Evolutionary conservation across 257 asterid genomes (phyloP), one percentile per base, ranked within the genome.

Genomic region (Catharanthus roseus): DNA sequence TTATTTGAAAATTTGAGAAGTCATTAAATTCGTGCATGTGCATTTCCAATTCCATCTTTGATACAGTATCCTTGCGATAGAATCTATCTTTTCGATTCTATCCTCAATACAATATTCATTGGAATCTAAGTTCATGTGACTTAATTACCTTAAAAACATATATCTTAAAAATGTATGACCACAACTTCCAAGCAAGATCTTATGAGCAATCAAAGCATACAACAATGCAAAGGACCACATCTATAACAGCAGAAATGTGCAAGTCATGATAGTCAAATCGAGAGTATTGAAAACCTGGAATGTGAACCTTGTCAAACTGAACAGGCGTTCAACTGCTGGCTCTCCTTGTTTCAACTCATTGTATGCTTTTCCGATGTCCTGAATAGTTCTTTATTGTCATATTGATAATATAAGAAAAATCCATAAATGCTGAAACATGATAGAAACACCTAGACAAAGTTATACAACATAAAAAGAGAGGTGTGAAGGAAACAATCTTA

Each of bases 291-390:
- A 71, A 86, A 74, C 98, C 92, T 86, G 86, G 41, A 96, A 74
- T 72, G 75, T 76, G 80, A 86, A 90, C 69, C 77, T 69, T 73
- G 89, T 84, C 83, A 93, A 76, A 78, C 81, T 69, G 83, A 90
- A 89, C 71, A 93, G 72, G 72, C 98, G 93, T 81, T 89, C 96
- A 23, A 90, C 83, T 56, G 98, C 97, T 70, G 98, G 98, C 78
- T 93, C 97, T 79, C 98, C 98, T 90, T 90, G 97, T 81, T 93
- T 93, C 66, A 90, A 73, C 78, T 90, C 98, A 13, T 93, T 93
- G 82, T 90, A 90, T 24, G 98, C 96, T 83, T 87, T 90, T 53
- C 96, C 98, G 26, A 81, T 78, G 76, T 84, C 96, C 98, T 93
- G 96, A 80, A 50, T 62, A 64, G 77, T 73, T 80, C 78, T 76